These are phyloP conservation scores for Hondaea fermentalgiana DNA, from an alignment of 108 stramenopile genomes.

Conservation along the genomic window DNA sequence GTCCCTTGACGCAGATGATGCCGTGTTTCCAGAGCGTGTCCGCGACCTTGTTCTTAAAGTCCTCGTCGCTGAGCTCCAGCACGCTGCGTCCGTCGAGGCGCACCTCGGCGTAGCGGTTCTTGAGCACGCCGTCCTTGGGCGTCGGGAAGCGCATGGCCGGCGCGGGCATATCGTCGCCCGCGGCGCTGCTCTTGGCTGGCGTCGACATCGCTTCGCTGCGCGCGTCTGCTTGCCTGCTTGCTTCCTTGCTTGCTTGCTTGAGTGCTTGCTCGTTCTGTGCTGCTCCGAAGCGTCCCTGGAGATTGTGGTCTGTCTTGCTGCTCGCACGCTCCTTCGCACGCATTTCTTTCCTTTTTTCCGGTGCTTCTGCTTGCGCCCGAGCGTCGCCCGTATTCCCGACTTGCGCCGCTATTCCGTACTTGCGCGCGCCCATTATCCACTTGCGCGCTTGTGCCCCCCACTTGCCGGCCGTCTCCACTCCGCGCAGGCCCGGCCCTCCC, in stretches of 20 bases:
- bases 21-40: conserved; percentile 1
- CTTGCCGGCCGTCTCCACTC: background rate
- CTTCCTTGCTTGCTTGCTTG: too few species aligned
- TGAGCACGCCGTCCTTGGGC: background rate
- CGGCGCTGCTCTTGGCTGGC: background rate
- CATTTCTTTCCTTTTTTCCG: too few species aligned
- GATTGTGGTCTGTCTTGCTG: too few species aligned
- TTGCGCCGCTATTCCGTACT: background rate
- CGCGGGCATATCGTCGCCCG: background rate
- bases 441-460: background rate
- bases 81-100: background rate
- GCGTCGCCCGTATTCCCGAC: too few species aligned
- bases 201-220: too few species aligned
- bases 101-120: background rate
- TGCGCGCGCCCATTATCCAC: background rate
- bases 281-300: too few species aligned
- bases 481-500: background rate
- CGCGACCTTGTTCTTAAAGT: background rate
- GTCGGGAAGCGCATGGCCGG: background rate
- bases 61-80: background rate
- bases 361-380: too few species aligned
- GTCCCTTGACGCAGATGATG: background rate
- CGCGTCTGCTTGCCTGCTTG: too few species aligned
- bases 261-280: too few species aligned
- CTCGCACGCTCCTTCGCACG: too few species aligned